phyloP scores from a whole-genome alignment of 2,329 filamentous ascomycete species.

The Aspergillus sp. region DNA sequence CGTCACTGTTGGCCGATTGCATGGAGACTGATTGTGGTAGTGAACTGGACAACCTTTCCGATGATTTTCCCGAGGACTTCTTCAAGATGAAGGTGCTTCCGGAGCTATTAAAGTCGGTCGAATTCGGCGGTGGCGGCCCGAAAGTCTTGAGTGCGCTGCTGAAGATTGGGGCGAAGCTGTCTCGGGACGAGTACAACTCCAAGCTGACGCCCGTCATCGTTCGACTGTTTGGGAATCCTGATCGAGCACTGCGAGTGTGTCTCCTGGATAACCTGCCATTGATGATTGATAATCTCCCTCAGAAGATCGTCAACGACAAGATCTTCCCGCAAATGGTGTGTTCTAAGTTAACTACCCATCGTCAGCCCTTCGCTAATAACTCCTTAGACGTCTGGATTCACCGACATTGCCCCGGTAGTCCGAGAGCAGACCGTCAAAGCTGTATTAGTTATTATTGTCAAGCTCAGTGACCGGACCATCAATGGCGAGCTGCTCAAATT shows the following conservation, averaged over 20 bases:
- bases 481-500: slow-evolving; percentile 91
- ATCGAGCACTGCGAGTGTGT: slow-evolving; percentile 87
- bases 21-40: slow-evolving; percentile 36
- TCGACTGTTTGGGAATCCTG: slow-evolving; percentile 83
- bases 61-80: slow-evolving; percentile 96
- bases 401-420: slow-evolving; percentile 84
- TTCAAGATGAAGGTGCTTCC: slow-evolving; percentile 97
- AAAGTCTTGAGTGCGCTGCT: slow-evolving; percentile 86
- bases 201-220: slow-evolving; percentile 84
- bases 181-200: slow-evolving; percentile 83
- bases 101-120: slow-evolving; percentile 96
- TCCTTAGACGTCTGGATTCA: slow-evolving; percentile 81
- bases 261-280: slow-evolving; percentile 81
- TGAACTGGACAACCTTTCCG: slow-evolving; percentile 80
- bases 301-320: slow-evolving; percentile 90
- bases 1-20: neutral
- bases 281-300: slow-evolving; percentile 88
- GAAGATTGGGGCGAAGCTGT: slow-evolving; percentile 84
- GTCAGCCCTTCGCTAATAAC: neutral
- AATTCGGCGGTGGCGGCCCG: slow-evolving; percentile 92
- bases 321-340: slow-evolving; percentile 90
- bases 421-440: slow-evolving; percentile 96
- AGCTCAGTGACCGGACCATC: slow-evolving; percentile 86
- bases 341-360: slow-evolving; percentile 1
- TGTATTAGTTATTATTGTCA: slow-evolving; percentile 80